Base-by-base conservation (phyloP, 192 early-diverging fungal genomes). In the Backusella tuberculispora region DNA sequence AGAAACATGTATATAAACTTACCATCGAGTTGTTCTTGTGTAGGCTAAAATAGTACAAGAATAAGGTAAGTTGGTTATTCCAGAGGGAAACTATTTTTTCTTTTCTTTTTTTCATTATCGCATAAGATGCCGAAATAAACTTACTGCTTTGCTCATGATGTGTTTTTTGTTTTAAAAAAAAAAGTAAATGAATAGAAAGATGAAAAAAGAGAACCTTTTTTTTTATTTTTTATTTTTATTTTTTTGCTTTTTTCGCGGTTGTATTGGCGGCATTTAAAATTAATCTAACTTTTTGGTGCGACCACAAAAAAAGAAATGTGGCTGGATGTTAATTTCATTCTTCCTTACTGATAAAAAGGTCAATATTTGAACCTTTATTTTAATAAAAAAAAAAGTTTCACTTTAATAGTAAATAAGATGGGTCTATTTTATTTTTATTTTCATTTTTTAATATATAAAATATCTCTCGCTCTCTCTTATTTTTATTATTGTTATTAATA, bases 1-100 rank as follows among this genome's bases (percentile, higher is more conserved):
- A 40, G 42, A 66, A 69, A 19, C 21, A 45, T 53, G 10, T 24
- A 41, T 44, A 63, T 38, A 42, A 60, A 70, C 66, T 19, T 77
- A 81, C 80, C 80, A 74, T 81, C 80, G 37, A 81, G 75, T 72
- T 81, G 80, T 68, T 81, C 80, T 50, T 81, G 80, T 29, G 80
- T 77, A 63, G 80, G 80, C 75, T 81, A 47, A 19, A 21, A 24
- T 34, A 34, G 29, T 34, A 29, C 3, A 37, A 43, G 15, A 47
- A 50, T 14, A 67, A 41, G 8, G 14, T 19, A 1, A 6, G 45
- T 44, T 24, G 14, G 42, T 68, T 44, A 40, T 12, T 43, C 10
- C 29, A 34, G 29, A 1, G 29, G 2, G 42, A 43, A 43, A 6
- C 10, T 43, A 43, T 43, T 43, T 4, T 43, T 4, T 43, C 10